Conservation (phyloP, 1,139 yeast species). For the Taiozyma sp. region DNA sequence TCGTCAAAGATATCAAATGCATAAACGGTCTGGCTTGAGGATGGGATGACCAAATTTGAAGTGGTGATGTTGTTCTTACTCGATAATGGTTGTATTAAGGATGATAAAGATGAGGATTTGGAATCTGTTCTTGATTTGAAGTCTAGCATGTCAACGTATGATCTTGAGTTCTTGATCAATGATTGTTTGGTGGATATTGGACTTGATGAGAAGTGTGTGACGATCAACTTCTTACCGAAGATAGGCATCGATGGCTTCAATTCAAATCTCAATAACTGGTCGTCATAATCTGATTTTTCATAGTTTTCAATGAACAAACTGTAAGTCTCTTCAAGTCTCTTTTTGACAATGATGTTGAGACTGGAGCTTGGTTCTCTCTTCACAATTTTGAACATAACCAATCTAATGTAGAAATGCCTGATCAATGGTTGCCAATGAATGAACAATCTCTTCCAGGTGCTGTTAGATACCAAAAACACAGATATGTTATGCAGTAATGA, state of each 20-base stretch:
- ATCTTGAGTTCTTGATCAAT: slow-evolving; percentile 1
- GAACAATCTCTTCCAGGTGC: slow-evolving; percentile 48
- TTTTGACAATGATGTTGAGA: slow-evolving; percentile 7
- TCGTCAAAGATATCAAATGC: slow-evolving; percentile 78
- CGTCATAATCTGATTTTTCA: not conserved
- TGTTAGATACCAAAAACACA: slow-evolving; percentile 27
- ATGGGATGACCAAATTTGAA: slow-evolving; percentile 10
- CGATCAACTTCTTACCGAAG: slow-evolving; percentile 45
- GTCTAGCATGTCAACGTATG: slow-evolving; percentile 13
- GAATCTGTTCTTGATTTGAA: not conserved
- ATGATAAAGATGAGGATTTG: slow-evolving; percentile 25
- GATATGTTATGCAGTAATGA: slow-evolving; percentile 14
- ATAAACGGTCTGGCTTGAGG: slow-evolving; percentile 35
- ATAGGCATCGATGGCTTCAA: slow-evolving; percentile 48
- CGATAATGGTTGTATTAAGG: not conserved
- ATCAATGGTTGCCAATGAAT: slow-evolving; percentile 81
- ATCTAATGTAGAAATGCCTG: slow-evolving; percentile 61
- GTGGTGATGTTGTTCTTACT: slow-evolving; percentile 6
- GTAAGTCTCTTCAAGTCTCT: slow-evolving; percentile 11
- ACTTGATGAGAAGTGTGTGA: slow-evolving; percentile 24
- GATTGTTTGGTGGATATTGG: not conserved
- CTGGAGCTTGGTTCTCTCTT: not conserved
- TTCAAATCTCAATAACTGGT: slow-evolving; percentile 9
- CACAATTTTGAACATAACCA: slow-evolving; percentile 68
- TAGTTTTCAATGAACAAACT: slow-evolving; percentile 2